Evolutionary conservation across 306 rosid genomes (phyloP).

Genomic region (Geum urbanum): DNA sequence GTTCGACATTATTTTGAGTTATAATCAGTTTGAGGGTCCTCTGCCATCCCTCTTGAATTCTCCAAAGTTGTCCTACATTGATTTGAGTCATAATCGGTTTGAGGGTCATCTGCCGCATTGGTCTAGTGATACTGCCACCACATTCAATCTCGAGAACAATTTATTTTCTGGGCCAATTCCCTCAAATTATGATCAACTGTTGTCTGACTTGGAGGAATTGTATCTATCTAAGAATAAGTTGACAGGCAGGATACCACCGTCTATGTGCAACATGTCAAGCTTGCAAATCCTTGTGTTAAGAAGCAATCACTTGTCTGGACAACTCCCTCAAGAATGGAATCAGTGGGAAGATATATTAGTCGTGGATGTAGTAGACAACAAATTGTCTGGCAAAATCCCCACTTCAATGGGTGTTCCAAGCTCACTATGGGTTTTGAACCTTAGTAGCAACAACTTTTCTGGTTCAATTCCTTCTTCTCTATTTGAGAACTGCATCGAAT

Average conservation of each 20-base stretch:
- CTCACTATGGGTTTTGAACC: neutral
- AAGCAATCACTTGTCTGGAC: neutral
- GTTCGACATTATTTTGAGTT: no score
- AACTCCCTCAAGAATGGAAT: neutral
- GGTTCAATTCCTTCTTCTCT: neutral
- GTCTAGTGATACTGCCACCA: no score
- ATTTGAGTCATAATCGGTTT: no score
- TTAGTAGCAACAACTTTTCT: neutral
- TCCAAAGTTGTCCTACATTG: no score
- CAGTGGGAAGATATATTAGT: neutral
- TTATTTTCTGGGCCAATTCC: neutral
- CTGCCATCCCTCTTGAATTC: no score
- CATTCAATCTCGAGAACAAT: neutral
- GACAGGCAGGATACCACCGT: neutral
- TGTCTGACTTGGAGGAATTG: neutral
- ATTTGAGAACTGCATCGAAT: neutral
- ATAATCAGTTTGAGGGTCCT: no score
- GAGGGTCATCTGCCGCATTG: neutral
- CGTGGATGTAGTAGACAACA: neutral
- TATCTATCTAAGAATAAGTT: no score
- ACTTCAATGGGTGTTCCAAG: neutral
- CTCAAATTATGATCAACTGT: neutral
- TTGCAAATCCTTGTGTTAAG: no score
- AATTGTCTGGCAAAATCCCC: neutral
- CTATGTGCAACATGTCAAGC: neutral